Evolutionary conservation across 768 basidiomycete genomes (phyloP).

Genomic region (Coprinopsis cinerea): DNA sequence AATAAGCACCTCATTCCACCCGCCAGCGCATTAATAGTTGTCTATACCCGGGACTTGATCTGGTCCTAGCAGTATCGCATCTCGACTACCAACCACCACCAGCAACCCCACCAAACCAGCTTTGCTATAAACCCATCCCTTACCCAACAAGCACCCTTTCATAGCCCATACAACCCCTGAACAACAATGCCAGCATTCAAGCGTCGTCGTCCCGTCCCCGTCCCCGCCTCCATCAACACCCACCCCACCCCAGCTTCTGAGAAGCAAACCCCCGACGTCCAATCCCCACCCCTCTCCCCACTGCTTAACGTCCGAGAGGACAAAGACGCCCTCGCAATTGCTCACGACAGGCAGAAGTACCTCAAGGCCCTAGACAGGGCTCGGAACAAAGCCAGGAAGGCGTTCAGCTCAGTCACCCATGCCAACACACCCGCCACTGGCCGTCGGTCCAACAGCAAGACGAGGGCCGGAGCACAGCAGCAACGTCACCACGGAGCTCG

Average conservation of each 20-base stretch:
- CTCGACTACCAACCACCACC: too few species aligned
- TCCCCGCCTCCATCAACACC: slow-evolving; percentile 20
- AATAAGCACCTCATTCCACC: neutral
- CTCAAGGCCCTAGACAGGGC: slow-evolving; percentile 15
- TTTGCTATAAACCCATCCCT: neutral
- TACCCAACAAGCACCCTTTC: neutral
- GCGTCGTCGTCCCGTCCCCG: neutral
- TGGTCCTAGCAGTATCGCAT: too few species aligned
- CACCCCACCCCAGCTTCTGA: slow-evolving; percentile 19
- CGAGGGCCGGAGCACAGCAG: neutral
- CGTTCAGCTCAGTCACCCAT: slow-evolving; percentile 5
- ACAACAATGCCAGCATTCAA: slow-evolving; percentile 3
- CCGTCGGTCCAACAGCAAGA: neutral
- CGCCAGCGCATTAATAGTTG: neutral
- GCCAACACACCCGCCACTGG: too few species aligned
- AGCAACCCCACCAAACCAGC: neutral
- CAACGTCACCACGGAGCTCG: slow-evolving; percentile 3
- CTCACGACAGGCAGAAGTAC: slow-evolving; percentile 14
- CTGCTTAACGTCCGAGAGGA: slow-evolving; percentile 7
- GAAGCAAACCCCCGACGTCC: neutral
- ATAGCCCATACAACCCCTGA: neutral
- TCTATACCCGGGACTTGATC: too few species aligned
- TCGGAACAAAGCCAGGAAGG: slow-evolving; percentile 14
- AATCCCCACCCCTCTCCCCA: slow-evolving; percentile 4
- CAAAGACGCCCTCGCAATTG: slow-evolving; percentile 12